Evolutionary conservation across 78 protist genomes (phyloP), one percentile per base, ranked within the genome.

Genomic region (Emiliania huxleyi): DNA sequence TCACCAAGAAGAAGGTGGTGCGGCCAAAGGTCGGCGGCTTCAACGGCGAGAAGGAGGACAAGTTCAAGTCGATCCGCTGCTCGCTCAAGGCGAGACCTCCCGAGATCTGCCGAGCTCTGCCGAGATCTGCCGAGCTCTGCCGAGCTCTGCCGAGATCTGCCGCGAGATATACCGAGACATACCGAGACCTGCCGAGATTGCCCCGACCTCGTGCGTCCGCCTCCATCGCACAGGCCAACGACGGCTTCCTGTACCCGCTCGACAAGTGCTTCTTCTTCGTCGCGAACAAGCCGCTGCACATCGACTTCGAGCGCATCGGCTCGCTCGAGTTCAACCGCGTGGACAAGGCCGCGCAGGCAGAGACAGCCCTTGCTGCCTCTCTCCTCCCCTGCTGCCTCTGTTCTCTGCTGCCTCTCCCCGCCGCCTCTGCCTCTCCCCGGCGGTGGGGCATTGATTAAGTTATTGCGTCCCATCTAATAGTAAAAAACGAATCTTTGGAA

Each of bases 191-290:
- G n/a, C n/a, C n/a, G n/a, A n/a, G n/a, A n/a, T n/a, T n/a, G n/a
- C n/a, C n/a, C n/a, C n/a, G n/a, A n/a, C n/a, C n/a, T n/a, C n/a
- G n/a, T n/a, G n/a, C n/a, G n/a, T n/a, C n/a, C n/a, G n/a, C n/a
- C n/a, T n/a, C n/a, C n/a, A n/a, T n/a, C n/a, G n/a, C n/a, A n/a
- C n/a, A n/a, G n/a, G n/a, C n/a, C n/a, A 52, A 52, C 35, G 97
- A 96, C 22, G 97, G 97, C 71, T 55, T n/a, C 75, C 55, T 96
- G 25, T 95, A 93, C 90, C 96, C 97, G 89, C 49, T 92, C 81
- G 96, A 94, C 40, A 56, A 95, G 42, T 55, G 81, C 45, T 95
- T 96, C 94, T 55, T 96, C 46, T 96, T 93, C 87, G 55, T 96
- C 37, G 85, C 94, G 89, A 96, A 96, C 92, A 96, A 96, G 84